Conservation (phyloP, 169 alveolate genomes). For the Perkinsus olseni region DNA sequence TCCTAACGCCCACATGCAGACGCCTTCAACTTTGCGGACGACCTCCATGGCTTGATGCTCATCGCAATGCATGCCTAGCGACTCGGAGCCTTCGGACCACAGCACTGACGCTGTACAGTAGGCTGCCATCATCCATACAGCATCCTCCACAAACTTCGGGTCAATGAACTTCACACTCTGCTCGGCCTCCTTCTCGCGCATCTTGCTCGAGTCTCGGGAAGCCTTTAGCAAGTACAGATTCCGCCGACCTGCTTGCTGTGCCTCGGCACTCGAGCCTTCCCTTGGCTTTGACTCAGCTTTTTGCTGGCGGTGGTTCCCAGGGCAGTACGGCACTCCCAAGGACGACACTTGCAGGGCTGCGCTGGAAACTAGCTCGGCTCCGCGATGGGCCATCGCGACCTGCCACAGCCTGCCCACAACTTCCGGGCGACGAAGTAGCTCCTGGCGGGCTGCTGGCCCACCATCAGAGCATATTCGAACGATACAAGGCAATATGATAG, state of each 20-base stretch:
- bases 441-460: background rate
- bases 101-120: background rate
- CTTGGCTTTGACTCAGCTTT: background rate
- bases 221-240: background rate
- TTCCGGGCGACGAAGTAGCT: background rate
- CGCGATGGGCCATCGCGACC: background rate
- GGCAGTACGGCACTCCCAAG: background rate
- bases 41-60: background rate
- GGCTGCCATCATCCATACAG: background rate
- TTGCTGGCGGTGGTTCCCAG: background rate
- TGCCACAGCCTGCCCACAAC: background rate
- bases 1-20: background rate
- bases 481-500: background rate
- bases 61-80: background rate
- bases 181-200: background rate
- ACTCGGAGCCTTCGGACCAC: background rate
- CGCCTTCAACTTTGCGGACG: background rate
- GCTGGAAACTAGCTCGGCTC: background rate
- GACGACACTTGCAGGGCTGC: background rate
- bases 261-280: background rate
- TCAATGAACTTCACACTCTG: background rate
- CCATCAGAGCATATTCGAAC: background rate
- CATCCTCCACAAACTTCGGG: background rate
- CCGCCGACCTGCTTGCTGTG: background rate
- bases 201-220: background rate